A percentile compares a stretch with the other conserved stretches of the same genome.
Conservation (phyloP, 1,284 basidiomycete species). For the Ustilago curta region DNA sequence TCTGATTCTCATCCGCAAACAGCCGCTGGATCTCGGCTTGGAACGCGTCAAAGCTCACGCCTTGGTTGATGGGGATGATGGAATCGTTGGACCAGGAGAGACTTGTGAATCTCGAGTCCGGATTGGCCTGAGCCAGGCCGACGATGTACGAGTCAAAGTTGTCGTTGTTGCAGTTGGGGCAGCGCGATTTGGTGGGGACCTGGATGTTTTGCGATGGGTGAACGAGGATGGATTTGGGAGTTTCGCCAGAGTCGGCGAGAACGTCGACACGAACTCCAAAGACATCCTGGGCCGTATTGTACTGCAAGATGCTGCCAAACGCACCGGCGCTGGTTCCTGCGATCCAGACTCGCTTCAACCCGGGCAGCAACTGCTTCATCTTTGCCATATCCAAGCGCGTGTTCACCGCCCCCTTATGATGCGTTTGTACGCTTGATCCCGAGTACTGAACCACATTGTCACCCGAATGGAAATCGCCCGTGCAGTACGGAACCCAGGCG, state of each 20-base stretch:
- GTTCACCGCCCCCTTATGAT: constrained; percentile 29
- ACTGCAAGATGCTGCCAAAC: constrained; percentile 32
- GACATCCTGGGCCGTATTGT: constrained; percentile 25
- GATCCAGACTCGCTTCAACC: constrained; percentile 13
- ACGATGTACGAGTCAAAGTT: constrained; percentile 40
- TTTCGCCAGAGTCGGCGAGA: constrained; percentile 29
- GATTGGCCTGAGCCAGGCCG: constrained; percentile 32
- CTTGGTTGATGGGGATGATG: constrained; percentile 30
- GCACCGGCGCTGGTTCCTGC: constrained; percentile 26
- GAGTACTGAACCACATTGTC: constrained; percentile 31
- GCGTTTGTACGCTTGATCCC: neutral
- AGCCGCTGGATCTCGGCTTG: constrained; percentile 13
- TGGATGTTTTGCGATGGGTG: constrained; percentile 32
- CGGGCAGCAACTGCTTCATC: constrained; percentile 21
- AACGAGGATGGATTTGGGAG: constrained; percentile 15
- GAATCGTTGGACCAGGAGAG: constrained; percentile 37
- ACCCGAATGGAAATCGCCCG: constrained; percentile 33
- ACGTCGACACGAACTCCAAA: constrained; percentile 29
- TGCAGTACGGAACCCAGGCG: constrained; percentile 42
- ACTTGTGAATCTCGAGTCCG: constrained; percentile 25
- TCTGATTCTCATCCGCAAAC: constrained; percentile 15
- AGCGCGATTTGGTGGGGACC: constrained; percentile 16
- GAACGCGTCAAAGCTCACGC: constrained; percentile 14
- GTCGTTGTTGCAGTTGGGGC: constrained; percentile 34
- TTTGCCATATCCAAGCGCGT: constrained; percentile 20